These are phyloP conservation scores for Plasmopara halstedii DNA, from an alignment of 352 stramenopile genomes.

Conservation along the genomic window DNA sequence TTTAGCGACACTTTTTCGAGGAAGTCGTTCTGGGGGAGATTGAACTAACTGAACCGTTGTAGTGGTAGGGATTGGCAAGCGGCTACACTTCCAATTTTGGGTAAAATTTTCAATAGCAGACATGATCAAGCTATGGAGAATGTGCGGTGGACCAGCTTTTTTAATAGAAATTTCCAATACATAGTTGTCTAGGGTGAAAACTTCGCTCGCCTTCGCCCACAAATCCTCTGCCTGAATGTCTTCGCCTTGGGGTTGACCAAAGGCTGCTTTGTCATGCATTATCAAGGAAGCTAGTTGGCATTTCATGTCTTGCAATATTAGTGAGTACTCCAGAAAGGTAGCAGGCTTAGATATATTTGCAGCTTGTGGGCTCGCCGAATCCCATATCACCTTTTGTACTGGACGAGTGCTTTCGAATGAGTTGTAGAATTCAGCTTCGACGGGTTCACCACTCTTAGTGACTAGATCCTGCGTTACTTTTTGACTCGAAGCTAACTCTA, in stretches of 20 bases:
- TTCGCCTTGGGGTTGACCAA: not conserved
- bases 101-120: slow-evolving; percentile 55
- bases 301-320: slow-evolving; percentile 19
- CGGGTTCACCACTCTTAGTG: not conserved
- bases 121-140: slow-evolving; percentile 46
- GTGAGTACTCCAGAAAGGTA: slow-evolving; percentile 24
- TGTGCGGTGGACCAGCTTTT: slow-evolving; percentile 38
- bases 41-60: slow-evolving; percentile 78
- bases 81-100: slow-evolving; percentile 51
- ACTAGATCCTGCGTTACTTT: not conserved
- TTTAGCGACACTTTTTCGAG: slow-evolving; percentile 41
- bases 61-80: slow-evolving; percentile 49
- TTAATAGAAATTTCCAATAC: slow-evolving; percentile 48
- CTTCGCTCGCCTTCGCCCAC: slow-evolving; percentile 15
- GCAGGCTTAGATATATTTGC: slow-evolving; percentile 3
- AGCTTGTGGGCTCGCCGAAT: slow-evolving; percentile 5
- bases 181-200: slow-evolving; percentile 30
- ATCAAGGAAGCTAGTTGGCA: slow-evolving; percentile 19
- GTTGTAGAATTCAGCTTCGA: not conserved
- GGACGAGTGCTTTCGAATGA: not conserved
- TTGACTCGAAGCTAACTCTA: slow-evolving; percentile 7
- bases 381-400: slow-evolving; percentile 2
- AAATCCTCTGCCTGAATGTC: slow-evolving; percentile 1
- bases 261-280: slow-evolving; percentile 4
- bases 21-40: slow-evolving; percentile 50